Conservation (phyloP, 2,329 filamentous ascomycete genomes). For the Penicillium italicum region DNA sequence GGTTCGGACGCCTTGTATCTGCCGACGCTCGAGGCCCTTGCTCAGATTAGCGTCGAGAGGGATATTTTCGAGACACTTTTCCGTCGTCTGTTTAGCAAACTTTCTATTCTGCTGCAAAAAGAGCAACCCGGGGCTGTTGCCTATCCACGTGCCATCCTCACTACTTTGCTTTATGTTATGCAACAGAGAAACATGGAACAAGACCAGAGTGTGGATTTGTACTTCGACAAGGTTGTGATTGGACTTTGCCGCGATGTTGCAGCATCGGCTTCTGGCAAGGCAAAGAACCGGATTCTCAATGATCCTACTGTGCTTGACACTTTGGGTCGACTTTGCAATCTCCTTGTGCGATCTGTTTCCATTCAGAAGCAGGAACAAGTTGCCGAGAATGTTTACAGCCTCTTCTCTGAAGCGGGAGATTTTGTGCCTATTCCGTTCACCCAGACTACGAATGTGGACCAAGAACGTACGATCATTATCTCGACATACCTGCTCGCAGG, state of each 20-base stretch:
- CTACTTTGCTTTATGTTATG: constrained; percentile 61
- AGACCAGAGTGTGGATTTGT: constrained; percentile 44
- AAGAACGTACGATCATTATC: constrained; percentile 51
- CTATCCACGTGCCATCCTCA: constrained; percentile 59
- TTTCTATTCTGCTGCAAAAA: constrained; percentile 55
- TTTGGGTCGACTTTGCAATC: constrained; percentile 58
- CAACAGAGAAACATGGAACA: constrained; percentile 47
- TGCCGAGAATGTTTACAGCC: constrained; percentile 52
- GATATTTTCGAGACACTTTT: constrained; percentile 63
- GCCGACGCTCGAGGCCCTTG: constrained; percentile 60
- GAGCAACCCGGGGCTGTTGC: constrained; percentile 44
- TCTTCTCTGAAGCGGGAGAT: constrained; percentile 44
- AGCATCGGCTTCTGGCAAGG: constrained; percentile 32
- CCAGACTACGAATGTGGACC: constrained; percentile 29
- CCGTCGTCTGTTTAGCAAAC: constrained; percentile 60
- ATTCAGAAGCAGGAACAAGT: constrained; percentile 51
- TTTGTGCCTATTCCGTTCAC: constrained; percentile 38
- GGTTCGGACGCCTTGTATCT: constrained; percentile 48
- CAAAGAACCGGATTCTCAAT: constrained; percentile 40
- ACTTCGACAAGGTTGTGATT: constrained; percentile 52
- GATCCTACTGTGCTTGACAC: constrained; percentile 56
- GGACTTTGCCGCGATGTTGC: constrained; percentile 42
- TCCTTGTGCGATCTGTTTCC: constrained; percentile 56
- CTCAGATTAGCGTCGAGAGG: constrained; percentile 60
- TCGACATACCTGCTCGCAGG: constrained; percentile 57